Evolutionary conservation across 345 rosid genomes (phyloP), one percentile per base, ranked within the genome.

Genomic region (Psidium guajava): DNA sequence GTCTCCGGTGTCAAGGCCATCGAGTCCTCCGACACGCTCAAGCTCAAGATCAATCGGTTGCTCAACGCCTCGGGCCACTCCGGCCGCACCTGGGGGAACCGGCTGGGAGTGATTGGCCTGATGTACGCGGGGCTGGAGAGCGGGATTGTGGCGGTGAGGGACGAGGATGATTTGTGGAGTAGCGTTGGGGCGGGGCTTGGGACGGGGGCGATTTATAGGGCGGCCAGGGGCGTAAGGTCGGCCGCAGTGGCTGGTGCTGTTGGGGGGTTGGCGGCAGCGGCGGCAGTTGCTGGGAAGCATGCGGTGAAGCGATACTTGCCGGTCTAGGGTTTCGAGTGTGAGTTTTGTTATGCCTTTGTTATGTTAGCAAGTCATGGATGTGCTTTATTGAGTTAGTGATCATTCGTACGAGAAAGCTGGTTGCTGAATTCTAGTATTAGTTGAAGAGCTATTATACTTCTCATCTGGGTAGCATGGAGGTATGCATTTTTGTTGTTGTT

Each of bases 211-310:
- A 91, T 97, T 5, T 95, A 89, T 77, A 89, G 97, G 86, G 99
- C 99, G 21, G 98, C 99, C 6, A 90, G 98, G 83, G 99, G 99
- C 16, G 90, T 94, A 44, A 92, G 98, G 88, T 95, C 98, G 13
- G 99, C 99, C 5, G 99, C 99, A 6, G 98, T 97, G 51, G 99
- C 99, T 0, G 99, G 99, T 18, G 99, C 98, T 12, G 90, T 97
- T 25, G 98, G 99, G 42, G 99, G 98, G 0, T 18, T 92, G 36
- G 97, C 94, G 2, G 99, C 99, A 3, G 98, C 97, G 0, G 91
- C 93, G 1, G 96, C 88, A 50, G 98, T 95, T 40, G 93, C 96
- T 0, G 99, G 94, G 83, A 97, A 94, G 89, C 97, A 95, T 90
- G 87, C 88, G 13, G 54, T 91, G 89, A 97, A 94, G 94, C 93